Evolutionary conservation across 371 early-diverging fungal species (phyloP).

Genomic region (Mortierella sp.): DNA sequence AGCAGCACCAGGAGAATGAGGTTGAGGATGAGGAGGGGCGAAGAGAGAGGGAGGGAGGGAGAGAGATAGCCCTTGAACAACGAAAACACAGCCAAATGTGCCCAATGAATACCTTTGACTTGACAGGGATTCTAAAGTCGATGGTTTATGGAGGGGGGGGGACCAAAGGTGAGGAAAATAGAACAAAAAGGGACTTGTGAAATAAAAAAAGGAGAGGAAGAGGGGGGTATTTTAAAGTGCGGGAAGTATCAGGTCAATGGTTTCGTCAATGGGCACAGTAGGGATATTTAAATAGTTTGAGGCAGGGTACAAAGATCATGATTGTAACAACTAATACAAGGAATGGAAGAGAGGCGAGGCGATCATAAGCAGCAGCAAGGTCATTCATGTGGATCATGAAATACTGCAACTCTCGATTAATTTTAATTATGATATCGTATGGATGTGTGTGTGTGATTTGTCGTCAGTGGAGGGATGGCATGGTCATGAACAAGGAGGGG

Average conservation of each 20-base stretch:
- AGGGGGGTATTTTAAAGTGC: neutral
- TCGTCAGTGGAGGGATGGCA: neutral
- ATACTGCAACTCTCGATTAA: neutral
- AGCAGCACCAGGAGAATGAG: too few relatives aligned
- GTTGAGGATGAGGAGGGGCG: neutral
- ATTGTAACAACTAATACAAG: neutral
- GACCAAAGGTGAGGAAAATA: neutral
- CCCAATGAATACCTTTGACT: too few relatives aligned
- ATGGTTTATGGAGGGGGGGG: neutral
- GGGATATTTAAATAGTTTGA: neutral
- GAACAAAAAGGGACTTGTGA: neutral
- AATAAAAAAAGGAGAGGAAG: constrained; percentile 10
- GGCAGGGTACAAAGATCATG: neutral
- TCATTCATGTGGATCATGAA: neutral
- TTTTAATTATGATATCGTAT: neutral
- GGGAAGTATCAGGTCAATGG: neutral
- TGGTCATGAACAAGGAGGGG: neutral
- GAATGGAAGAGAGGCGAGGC: neutral
- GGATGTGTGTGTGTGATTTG: neutral
- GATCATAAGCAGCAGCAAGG: neutral
- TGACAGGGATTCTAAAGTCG: constrained; percentile 5
- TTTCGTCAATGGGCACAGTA: neutral
- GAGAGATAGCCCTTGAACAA: neutral
- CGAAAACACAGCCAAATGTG: too few relatives aligned
- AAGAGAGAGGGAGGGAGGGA: neutral